Percentiles rank a stretch among this genome's conserved stretches.
These are phyloP conservation scores for grape (Vitis vinifera) DNA, from an alignment of 164 flowering plant genomes.

Conservation along the genomic window DNA sequence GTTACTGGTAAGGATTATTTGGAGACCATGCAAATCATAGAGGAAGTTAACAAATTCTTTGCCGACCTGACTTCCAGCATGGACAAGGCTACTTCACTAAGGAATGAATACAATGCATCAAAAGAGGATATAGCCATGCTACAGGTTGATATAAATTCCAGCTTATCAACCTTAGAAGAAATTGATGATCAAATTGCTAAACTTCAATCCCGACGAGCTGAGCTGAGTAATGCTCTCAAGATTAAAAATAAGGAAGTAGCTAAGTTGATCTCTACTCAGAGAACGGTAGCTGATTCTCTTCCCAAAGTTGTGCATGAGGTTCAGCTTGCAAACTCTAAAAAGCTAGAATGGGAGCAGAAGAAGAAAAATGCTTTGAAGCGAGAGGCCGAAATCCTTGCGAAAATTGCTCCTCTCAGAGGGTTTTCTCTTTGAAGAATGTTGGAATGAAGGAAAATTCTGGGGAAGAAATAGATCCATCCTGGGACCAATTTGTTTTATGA, in stretches of 20 bases:
- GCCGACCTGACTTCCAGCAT: constrained; percentile 9
- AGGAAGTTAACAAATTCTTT: constrained; percentile 15
- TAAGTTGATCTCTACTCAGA: constrained; percentile 6
- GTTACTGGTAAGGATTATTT: constrained; percentile 10
- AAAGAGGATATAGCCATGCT: constrained; percentile 13
- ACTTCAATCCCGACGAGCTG: constrained; percentile 18
- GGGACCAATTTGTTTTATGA: too few relatives aligned
- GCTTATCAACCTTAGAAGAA: constrained; percentile 9
- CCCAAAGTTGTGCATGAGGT: constrained; percentile 18
- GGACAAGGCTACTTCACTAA: constrained; percentile 13
- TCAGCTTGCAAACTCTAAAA: constrained; percentile 26
- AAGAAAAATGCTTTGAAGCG: constrained; percentile 17
- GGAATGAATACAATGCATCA: constrained; percentile 15
- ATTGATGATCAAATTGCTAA: constrained; percentile 21
- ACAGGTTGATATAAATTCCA: constrained; percentile 12
- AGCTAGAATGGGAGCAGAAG: constrained; percentile 22
- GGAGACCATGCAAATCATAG: constrained; percentile 12
- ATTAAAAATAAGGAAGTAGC: constrained; percentile 1
- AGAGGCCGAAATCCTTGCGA: constrained; percentile 22
- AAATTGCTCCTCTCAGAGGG: constrained; percentile 19
- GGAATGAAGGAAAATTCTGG: too few relatives aligned
- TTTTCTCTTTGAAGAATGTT: constrained; percentile 1
- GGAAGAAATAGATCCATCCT: too few relatives aligned
- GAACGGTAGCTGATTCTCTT: constrained; percentile 10
- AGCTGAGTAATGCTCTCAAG: not conserved